Conservation (phyloP, 2,329 filamentous ascomycete genomes). For the Colletotrichum sp. region DNA sequence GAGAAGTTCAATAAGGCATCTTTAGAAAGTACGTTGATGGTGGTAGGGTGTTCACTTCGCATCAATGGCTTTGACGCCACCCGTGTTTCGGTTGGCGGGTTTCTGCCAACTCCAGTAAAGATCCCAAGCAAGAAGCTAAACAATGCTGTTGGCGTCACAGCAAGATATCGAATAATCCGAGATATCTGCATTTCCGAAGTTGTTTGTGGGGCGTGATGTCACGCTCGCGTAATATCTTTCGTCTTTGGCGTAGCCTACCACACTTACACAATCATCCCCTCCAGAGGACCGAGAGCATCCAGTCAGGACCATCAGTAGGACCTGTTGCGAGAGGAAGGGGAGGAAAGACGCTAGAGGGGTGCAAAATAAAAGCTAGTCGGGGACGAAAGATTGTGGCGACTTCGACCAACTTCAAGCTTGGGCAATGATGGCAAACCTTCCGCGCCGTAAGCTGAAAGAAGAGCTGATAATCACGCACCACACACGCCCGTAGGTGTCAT, state of each 20-base stretch:
- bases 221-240: not conserved
- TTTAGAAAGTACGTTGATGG: not conserved
- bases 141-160: not conserved
- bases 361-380: not conserved
- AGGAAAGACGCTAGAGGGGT: not conserved
- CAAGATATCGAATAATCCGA: not conserved
- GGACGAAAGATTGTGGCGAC: not conserved
- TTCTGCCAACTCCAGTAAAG: not conserved
- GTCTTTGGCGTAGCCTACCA: not conserved
- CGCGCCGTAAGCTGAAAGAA: not conserved
- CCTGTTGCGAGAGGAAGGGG: not conserved
- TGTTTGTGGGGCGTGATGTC: not conserved
- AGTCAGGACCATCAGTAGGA: not conserved
- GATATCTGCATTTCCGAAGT: not conserved
- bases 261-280: not conserved
- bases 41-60: not conserved
- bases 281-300: not conserved
- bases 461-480: not conserved
- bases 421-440: not conserved
- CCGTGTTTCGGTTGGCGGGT: not conserved
- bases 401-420: not conserved
- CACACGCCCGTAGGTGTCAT: not conserved
- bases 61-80: not conserved
- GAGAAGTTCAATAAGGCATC: not conserved
- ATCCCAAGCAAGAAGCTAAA: not conserved